phyloP scores from a whole-genome alignment of 495 filamentous ascomycete species.

The Darksidea phi region DNA sequence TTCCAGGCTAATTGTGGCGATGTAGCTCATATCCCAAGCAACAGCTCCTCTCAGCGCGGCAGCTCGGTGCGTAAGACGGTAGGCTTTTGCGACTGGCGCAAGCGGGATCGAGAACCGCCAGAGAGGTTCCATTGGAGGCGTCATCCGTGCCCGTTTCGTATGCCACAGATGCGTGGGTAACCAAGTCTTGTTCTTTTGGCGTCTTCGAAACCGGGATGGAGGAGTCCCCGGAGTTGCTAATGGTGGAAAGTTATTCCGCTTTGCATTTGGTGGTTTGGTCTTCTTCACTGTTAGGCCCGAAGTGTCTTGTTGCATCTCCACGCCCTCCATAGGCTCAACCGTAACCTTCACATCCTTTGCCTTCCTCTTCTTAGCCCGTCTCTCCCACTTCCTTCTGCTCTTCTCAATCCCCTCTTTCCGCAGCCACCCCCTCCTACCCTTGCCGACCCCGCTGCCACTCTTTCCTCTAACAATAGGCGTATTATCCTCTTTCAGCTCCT shows the following conservation, averaged over 20 bases:
- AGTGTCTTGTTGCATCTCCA: not conserved
- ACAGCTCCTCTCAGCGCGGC: constrained; percentile 64
- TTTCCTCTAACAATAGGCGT: constrained; percentile 77
- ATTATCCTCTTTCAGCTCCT: constrained; percentile 89
- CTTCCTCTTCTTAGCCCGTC: constrained; percentile 29
- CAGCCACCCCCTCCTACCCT: constrained; percentile 56
- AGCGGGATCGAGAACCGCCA: constrained; percentile 89
- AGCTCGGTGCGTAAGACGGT: constrained; percentile 84
- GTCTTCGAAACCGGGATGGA: constrained; percentile 73
- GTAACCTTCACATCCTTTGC: constrained; percentile 11
- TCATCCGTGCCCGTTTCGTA: constrained; percentile 88
- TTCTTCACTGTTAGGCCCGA: not conserved
- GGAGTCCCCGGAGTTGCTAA: constrained; percentile 65
- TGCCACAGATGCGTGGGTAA: constrained; percentile 93
- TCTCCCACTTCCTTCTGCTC: constrained; percentile 55
- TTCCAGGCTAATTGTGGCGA: constrained; percentile 78
- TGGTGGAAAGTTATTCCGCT: constrained; percentile 51
- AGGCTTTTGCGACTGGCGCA: constrained; percentile 83
- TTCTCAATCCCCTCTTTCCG: constrained; percentile 79
- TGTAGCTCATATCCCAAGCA: constrained; percentile 95
- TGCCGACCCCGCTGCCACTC: constrained; percentile 66
- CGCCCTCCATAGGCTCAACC: constrained; percentile 7
- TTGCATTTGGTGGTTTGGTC: constrained; percentile 5
- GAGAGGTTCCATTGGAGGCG: constrained; percentile 68
- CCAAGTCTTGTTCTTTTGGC: constrained; percentile 88